These are phyloP conservation scores for Suillus subluteus DNA, from an alignment of 768 basidiomycete species.

Conservation along the genomic window DNA sequence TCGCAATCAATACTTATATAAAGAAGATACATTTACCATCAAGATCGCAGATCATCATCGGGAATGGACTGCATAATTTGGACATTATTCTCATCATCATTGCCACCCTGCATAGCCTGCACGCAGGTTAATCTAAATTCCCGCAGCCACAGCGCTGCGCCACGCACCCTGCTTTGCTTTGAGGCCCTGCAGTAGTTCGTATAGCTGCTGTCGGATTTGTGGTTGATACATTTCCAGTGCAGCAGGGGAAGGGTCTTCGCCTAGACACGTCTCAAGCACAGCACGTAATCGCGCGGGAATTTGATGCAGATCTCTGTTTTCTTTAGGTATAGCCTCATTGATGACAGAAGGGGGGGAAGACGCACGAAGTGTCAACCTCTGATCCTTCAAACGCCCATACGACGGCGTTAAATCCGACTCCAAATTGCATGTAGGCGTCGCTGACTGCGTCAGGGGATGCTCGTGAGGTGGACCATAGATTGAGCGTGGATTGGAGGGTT, in stretches of 20 bases:
- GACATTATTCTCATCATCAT: conserved; percentile 7
- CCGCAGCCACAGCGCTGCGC: conserved; percentile 20
- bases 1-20: conserved; percentile 4
- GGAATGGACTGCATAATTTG: not conserved
- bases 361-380: conserved; percentile 79
- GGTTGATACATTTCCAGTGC: conserved; percentile 43
- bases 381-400: conserved; percentile 74
- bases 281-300: conserved; percentile 42
- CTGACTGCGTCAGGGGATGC: conserved; percentile 76
- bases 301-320: conserved; percentile 42
- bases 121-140: conserved; percentile 2
- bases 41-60: not conserved
- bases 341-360: conserved; percentile 15
- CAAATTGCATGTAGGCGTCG: conserved; percentile 87
- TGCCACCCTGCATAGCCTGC: conserved; percentile 11
- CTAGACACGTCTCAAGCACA: conserved; percentile 47
- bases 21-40: not conserved
- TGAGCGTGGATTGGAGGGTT: conserved; percentile 72
- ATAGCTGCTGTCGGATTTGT: conserved; percentile 38
- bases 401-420: conserved; percentile 85
- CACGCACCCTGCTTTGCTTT: conserved; percentile 46
- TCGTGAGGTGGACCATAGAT: conserved; percentile 64
- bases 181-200: conserved; percentile 44
- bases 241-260: conserved; percentile 41
- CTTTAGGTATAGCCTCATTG: conserved; percentile 5